phyloP scores from a whole-genome alignment of 257 asterid genomes.

The Perilla frutescens region DNA sequence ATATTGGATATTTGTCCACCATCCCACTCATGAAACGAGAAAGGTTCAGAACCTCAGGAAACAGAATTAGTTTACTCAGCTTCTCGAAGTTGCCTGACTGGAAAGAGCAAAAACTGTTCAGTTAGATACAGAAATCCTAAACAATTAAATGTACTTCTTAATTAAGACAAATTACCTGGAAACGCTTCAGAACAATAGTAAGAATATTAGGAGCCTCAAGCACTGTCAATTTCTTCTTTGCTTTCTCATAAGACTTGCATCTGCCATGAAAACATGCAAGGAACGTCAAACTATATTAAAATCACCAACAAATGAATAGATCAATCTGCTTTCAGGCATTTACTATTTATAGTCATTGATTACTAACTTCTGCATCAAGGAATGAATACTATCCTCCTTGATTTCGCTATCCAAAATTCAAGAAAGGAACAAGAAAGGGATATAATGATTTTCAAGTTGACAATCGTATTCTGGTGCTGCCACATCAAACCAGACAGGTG shows the following conservation, averaged over 20 bases:
- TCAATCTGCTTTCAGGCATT: conserved; percentile 8
- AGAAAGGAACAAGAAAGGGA: conserved; percentile 14
- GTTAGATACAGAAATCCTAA: conserved; percentile 22
- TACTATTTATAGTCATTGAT: conserved; percentile 14
- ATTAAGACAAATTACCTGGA: conserved; percentile 45
- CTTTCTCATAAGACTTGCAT: conserved; percentile 73
- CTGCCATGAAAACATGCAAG: conserved; percentile 38
- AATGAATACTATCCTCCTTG: not conserved
- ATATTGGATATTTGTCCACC: conserved; percentile 48
- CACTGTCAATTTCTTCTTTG: conserved; percentile 60
- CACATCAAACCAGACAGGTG: conserved; percentile 12
- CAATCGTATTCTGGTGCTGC: conserved; percentile 6
- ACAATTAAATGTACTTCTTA: conserved; percentile 6
- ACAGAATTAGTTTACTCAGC: conserved; percentile 50
- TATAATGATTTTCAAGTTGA: conserved; percentile 3
- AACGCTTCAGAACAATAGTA: conserved; percentile 64
- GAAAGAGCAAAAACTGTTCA: conserved; percentile 19
- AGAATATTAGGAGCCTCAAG: conserved; percentile 70
- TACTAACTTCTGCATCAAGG: not conserved
- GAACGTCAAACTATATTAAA: conserved; percentile 14
- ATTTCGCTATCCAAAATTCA: conserved; percentile 19
- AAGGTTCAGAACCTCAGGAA: conserved; percentile 58
- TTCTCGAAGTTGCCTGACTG: conserved; percentile 60
- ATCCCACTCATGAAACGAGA: conserved; percentile 54
- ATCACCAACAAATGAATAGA: conserved; percentile 20